These are phyloP conservation scores for Cryptococcus floricola DNA, from an alignment of 1,284 basidiomycete genomes.

Conservation along the genomic window DNA sequence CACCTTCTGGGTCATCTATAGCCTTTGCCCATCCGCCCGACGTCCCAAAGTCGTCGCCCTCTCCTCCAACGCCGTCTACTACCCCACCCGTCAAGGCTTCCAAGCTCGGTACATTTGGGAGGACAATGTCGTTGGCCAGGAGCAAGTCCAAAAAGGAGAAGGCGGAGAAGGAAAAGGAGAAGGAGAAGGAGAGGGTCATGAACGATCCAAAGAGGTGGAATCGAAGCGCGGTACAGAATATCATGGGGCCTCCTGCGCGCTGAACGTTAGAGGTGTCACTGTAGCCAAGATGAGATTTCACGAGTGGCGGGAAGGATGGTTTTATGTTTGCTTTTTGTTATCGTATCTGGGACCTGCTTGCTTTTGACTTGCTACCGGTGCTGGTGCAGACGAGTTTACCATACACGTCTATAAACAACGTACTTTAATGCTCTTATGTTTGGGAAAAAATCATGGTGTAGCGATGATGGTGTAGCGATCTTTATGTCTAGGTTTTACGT, in stretches of 20 bases:
- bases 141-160: conserved; percentile 18
- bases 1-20: conserved; percentile 1
- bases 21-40: conserved; percentile 15
- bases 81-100: conserved; percentile 9
- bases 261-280: background rate
- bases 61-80: background rate
- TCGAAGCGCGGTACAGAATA: conserved; percentile 39
- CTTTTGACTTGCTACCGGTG: too few relatives aligned
- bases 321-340: too few relatives aligned
- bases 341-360: too few relatives aligned
- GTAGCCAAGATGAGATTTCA: too few relatives aligned
- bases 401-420: too few relatives aligned
- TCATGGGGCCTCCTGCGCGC: conserved; percentile 35
- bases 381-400: too few relatives aligned
- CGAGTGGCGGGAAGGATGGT: too few relatives aligned
- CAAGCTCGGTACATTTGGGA: conserved; percentile 27
- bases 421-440: too few relatives aligned
- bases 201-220: conserved; percentile 44
- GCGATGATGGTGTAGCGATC: too few relatives aligned
- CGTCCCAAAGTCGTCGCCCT: background rate
- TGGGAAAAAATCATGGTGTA: too few relatives aligned
- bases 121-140: conserved; percentile 25
- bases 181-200: conserved; percentile 19
- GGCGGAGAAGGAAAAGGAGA: conserved; percentile 17
- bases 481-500: too few relatives aligned